Conservation (phyloP, 164 flowering plant species). For the Piper longum region DNA sequence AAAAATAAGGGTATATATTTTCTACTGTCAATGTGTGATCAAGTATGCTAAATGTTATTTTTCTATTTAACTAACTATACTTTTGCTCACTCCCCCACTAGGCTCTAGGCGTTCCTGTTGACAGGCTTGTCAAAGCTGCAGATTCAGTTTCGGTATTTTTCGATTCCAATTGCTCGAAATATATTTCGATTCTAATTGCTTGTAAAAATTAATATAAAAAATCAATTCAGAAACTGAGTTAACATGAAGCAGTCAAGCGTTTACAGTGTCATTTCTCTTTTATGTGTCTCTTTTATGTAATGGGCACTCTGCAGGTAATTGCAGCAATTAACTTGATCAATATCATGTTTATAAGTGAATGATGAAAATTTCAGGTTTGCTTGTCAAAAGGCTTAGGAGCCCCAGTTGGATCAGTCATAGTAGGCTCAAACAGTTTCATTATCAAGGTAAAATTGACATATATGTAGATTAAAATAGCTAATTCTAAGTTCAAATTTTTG, state of each 20-base stretch:
- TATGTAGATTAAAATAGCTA: background rate
- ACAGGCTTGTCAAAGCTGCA: slow-evolving; percentile 79
- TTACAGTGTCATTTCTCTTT: background rate
- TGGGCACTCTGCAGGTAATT: background rate
- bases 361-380: slow-evolving; percentile 40
- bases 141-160: slow-evolving; percentile 77
- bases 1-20: background rate
- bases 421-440: slow-evolving; percentile 72
- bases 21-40: background rate
- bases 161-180: background rate
- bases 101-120: slow-evolving; percentile 89
- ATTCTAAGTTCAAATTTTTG: background rate
- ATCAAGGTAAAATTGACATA: slow-evolving; percentile 28
- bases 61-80: background rate
- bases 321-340: background rate
- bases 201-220: background rate
- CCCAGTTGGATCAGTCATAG: slow-evolving; percentile 84
- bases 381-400: slow-evolving; percentile 94
- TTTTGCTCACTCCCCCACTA: slow-evolving; percentile 13
- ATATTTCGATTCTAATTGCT: background rate
- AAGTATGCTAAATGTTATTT: background rate
- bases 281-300: background rate
- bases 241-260: background rate
- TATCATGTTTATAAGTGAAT: no score
- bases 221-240: background rate